A percentile compares a stretch with the other conserved stretches of the same genome.
phyloP scores from a whole-genome alignment of 306 rosid species.

The Dicorynia guianensis region DNA sequence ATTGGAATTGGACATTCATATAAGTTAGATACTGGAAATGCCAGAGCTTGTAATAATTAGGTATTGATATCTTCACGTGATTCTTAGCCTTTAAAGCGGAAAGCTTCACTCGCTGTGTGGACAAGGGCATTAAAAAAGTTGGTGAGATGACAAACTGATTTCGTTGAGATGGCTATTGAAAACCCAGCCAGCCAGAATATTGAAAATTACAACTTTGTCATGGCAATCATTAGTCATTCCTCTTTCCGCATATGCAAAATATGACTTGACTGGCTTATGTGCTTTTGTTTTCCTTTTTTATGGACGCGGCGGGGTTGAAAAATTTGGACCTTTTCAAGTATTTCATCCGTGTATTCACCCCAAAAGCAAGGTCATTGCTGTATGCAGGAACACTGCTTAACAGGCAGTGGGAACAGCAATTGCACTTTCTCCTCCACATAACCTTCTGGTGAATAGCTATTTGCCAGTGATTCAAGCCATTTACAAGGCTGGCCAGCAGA shows the following conservation, averaged over 20 bases:
- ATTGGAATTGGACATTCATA: no score
- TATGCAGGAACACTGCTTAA: slow-evolving; percentile 66
- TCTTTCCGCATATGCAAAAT: no score
- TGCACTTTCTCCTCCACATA: slow-evolving; percentile 75
- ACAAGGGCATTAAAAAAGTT: no score
- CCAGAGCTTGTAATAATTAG: neutral
- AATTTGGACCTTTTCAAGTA: neutral
- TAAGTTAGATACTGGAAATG: neutral
- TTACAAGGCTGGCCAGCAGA: slow-evolving; percentile 70
- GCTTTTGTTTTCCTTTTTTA: no score
- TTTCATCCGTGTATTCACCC: slow-evolving; percentile 58
- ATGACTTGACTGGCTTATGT: no score
- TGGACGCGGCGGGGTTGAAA: no score
- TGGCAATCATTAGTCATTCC: no score
- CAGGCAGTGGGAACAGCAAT: slow-evolving; percentile 66
- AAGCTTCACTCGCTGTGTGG: neutral
- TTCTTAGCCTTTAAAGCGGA: slow-evolving; percentile 10
- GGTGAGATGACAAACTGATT: no score
- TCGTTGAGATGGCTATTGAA: no score
- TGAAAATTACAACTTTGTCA: no score
- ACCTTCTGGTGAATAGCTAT: slow-evolving; percentile 64
- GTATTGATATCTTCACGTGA: slow-evolving; percentile 14
- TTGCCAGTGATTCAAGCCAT: slow-evolving; percentile 74
- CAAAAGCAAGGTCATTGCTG: slow-evolving; percentile 68
- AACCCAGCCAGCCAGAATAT: no score